Evolutionary conservation across 2,329 filamentous ascomycete species (phyloP).

Genomic region (Calycina marina): DNA sequence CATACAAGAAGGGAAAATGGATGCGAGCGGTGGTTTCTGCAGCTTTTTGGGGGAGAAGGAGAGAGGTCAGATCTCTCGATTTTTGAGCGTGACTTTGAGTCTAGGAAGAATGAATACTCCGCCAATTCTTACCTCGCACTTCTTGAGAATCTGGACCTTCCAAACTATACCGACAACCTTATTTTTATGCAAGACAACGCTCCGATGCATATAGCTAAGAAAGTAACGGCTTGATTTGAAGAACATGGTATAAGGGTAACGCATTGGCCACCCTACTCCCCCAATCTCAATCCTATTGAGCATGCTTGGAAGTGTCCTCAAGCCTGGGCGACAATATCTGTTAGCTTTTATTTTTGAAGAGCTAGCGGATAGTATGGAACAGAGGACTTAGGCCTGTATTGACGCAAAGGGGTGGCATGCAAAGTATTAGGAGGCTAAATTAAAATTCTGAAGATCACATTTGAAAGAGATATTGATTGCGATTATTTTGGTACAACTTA

Average conservation of each 20-base stretch:
- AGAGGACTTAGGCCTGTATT: slow-evolving; percentile 3
- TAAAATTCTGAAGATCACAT: too few species aligned
- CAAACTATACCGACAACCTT: background rate
- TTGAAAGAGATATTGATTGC: too few species aligned
- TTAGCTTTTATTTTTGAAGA: slow-evolving; percentile 2
- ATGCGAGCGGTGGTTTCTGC: background rate
- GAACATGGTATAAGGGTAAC: background rate
- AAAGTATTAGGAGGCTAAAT: slow-evolving; percentile 1
- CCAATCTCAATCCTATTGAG: background rate
- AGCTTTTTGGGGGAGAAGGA: background rate
- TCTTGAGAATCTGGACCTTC: background rate
- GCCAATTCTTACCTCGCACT: background rate
- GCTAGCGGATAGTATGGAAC: slow-evolving; percentile 4
- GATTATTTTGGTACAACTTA: too few species aligned
- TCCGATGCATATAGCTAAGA: background rate
- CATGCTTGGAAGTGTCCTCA: background rate
- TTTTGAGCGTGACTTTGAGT: background rate
- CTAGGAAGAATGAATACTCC: background rate
- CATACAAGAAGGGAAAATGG: background rate
- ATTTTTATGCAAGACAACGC: background rate
- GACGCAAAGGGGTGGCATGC: slow-evolving; percentile 3
- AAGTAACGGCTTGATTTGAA: background rate
- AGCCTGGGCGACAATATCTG: background rate
- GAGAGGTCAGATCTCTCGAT: background rate
- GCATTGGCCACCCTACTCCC: background rate